Evolutionary conservation across 768 basidiomycete species (phyloP), one percentile per base, ranked within the genome.

Genomic region (Artomyces pyxidatus): DNA sequence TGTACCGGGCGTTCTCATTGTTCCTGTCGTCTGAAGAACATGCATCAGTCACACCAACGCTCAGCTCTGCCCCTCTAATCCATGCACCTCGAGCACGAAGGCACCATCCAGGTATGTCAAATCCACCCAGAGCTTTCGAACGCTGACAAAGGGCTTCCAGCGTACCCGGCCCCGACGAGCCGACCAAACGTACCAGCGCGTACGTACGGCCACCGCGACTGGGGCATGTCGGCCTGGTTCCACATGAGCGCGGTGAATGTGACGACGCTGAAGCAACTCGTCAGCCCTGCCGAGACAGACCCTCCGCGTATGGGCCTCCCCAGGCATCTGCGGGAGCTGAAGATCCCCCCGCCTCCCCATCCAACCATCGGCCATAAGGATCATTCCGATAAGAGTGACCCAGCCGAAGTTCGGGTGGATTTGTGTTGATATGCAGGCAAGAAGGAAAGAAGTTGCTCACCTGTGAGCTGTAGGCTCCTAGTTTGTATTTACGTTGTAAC

Each of bases 141-240:
- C 43, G 35, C 43, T 53, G 4, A 53, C 39, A 32, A 21, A 22
- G 25, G n/a, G n/a, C 14, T 17, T 19, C 30, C 32, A 57, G 55
- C 35, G 14, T 57, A 57, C 48, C 55, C 55, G 10, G 39, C 44
- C 1, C 53, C 21, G 29, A 45, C 45, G 3, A 45, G 37, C 14
- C 27, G 42, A 6, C 53, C 53, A 21, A 48, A 51, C 42, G 55
- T 57, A 12, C 55, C 55, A 21, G 8, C 32, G 19, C 55, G 53
- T n/a, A 55, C 47, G 7, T 28, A 55, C n/a, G 55, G 55, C 6
- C 37, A 57, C 38, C 43, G n/a, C 19, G 46, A 46, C 21, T 28
- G 49, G 29, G 55, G 53, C 21, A 41, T 57, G 17, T 43, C 50
- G 11, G 32, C 55, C 6, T 57, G 55, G 55, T 57, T 57, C 44